Evolutionary conservation across 2,329 filamentous ascomycete species (phyloP), one percentile per base, ranked within the genome.

Genomic region (Exophiala alcalophila): DNA sequence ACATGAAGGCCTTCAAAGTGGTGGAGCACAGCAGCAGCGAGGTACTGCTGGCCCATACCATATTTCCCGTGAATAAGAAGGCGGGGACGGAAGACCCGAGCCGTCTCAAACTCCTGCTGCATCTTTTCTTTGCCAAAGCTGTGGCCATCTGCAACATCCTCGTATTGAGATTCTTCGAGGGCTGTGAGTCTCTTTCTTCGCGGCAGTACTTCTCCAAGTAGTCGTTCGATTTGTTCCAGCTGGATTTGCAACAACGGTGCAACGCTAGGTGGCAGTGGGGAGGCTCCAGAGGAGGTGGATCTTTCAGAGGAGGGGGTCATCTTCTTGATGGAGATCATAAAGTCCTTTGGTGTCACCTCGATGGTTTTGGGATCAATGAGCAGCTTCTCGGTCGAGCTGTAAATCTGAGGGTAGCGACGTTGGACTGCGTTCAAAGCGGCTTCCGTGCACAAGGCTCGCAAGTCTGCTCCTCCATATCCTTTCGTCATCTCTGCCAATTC

Each of bases 251-350:
- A 74, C 4, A 98, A 71, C 11, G 92, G 90, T 59, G 90, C 86
- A 36, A 98, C 78, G 8, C 78, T 74, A 55, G 83, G 83, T 2
- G 88, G 86, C 12, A 98, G 69, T 1, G 91, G 84, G 10, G 84
- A 78, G 38, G 91, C 90, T 9, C 84, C 86, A 9, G 90, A 91
- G 3, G 88, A 84, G 1, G 88, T 83, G 32, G 91, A 91, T 50
- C 92, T 77, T 63, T 97, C 88, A 0, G 92, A 97, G 0, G 92
- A 97, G 5, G 92, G 92, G 8, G 96, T 79, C 67, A 98, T 88
- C 66, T 94, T 94, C 70, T 95, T 94, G 61, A 96, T 83, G 0
- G 91, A 94, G 10, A 96, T 77, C 85, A 95, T 95, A 58, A 98
- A 98, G 64, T 98, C 92, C 42, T 92, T 92, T 4, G 92, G 88